Conservation (phyloP, 306 rosid species). For the Dryas drummondii region DNA sequence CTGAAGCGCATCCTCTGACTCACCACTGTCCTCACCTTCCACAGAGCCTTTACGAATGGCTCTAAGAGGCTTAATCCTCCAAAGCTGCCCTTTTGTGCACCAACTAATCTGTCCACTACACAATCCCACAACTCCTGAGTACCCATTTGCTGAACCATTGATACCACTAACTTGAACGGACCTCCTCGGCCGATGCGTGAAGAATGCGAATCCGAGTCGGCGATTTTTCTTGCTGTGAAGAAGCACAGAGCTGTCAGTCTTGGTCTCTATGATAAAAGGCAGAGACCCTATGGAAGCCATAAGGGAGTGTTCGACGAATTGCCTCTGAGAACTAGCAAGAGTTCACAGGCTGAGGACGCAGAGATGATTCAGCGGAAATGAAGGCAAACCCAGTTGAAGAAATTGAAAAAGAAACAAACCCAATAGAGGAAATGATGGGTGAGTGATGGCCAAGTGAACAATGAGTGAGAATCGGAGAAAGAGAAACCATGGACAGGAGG, state of each 20-base stretch:
- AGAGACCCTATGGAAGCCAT: slow-evolving; percentile 62
- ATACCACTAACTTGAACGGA: slow-evolving; percentile 18
- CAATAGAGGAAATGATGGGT: slow-evolving; percentile 9
- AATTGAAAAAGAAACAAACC: slow-evolving; percentile 27
- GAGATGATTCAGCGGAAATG: slow-evolving; percentile 17
- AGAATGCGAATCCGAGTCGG: slow-evolving; percentile 28
- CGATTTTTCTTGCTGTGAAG: slow-evolving; percentile 29
- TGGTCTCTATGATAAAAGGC: slow-evolving; percentile 47
- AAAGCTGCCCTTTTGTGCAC: slow-evolving; percentile 33
- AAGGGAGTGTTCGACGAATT: not conserved
- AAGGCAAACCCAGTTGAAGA: slow-evolving; percentile 32
- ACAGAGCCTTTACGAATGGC: slow-evolving; percentile 40
- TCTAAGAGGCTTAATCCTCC: slow-evolving; percentile 39
- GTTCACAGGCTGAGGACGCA: not conserved
- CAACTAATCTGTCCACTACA: slow-evolving; percentile 40
- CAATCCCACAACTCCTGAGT: slow-evolving; percentile 26
- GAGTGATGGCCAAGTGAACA: not conserved
- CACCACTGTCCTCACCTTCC: slow-evolving; percentile 44
- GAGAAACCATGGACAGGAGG: not conserved
- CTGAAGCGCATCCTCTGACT: slow-evolving; percentile 50
- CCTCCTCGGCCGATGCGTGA: slow-evolving; percentile 24
- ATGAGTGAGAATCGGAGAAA: slow-evolving; percentile 1
- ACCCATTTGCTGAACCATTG: slow-evolving; percentile 26
- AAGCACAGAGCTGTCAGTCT: slow-evolving; percentile 38
- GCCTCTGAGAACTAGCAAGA: slow-evolving; percentile 13